These are phyloP conservation scores for Coemansia sp. DNA, from an alignment of 192 early-diverging fungal species.

Conservation along the genomic window DNA sequence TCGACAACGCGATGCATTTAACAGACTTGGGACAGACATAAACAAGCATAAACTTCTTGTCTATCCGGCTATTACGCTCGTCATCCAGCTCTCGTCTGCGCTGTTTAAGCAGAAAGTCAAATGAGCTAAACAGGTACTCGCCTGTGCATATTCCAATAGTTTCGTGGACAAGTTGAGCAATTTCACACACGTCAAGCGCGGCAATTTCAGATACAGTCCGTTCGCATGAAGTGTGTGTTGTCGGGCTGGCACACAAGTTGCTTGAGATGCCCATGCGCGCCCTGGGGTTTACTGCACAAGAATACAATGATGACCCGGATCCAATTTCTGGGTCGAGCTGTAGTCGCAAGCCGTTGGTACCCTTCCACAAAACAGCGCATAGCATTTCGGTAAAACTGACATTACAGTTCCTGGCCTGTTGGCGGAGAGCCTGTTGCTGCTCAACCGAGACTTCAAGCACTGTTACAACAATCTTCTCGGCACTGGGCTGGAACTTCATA, in stretches of 20 bases:
- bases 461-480: conserved; percentile 28
- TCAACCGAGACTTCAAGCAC: conserved; percentile 19
- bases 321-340: conserved; percentile 16
- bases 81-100: conserved; percentile 21
- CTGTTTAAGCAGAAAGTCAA: conserved; percentile 23
- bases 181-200: conserved; percentile 13
- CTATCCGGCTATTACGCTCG: conserved; percentile 8
- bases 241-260: conserved; percentile 40
- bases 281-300: conserved; percentile 46
- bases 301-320: conserved; percentile 22
- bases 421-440: conserved; percentile 36
- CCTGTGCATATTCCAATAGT: conserved; percentile 16
- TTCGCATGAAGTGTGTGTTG: conserved; percentile 25
- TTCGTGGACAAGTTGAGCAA: conserved; percentile 28
- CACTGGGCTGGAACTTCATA: conserved; percentile 21
- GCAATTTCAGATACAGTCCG: conserved; percentile 23
- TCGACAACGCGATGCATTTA: conserved; percentile 47
- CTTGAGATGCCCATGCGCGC: conserved; percentile 18
- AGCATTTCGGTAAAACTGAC: conserved; percentile 39
- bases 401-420: conserved; percentile 19
- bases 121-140: conserved; percentile 40
- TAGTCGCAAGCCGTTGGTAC: conserved; percentile 22
- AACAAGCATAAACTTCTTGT: conserved; percentile 27
- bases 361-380: conserved; percentile 48
- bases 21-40: conserved; percentile 26